Percentiles rank a stretch among this genome's conserved stretches.
Conservation (phyloP, 75 land plant genomes). For the Pinus taeda region DNA sequence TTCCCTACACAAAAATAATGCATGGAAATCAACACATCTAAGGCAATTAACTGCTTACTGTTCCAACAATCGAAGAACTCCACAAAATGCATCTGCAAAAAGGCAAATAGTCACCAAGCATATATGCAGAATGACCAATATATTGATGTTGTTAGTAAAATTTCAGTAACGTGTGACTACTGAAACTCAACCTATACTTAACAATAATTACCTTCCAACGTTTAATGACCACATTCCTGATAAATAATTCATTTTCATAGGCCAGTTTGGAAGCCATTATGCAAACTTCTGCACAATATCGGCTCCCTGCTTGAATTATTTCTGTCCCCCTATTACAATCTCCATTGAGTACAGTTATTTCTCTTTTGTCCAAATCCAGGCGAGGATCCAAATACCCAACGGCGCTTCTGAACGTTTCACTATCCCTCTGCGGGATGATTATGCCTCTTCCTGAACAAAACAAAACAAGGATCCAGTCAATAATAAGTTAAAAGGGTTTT, state of each 20-base stretch:
- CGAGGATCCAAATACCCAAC: too few species aligned
- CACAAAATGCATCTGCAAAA: constrained; percentile 69
- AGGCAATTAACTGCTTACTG: constrained; percentile 24
- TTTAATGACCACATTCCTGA: constrained; percentile 17
- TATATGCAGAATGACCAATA: not conserved
- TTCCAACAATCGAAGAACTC: constrained; percentile 62
- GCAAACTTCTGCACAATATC: constrained; percentile 13
- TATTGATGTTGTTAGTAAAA: not conserved
- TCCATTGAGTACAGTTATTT: too few species aligned
- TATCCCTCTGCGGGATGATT: too few species aligned
- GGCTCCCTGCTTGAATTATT: not conserved
- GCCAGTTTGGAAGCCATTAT: constrained; percentile 54
- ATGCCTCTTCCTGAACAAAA: too few species aligned
- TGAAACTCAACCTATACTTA: not conserved
- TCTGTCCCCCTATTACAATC: too few species aligned
- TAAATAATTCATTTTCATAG: constrained; percentile 28
- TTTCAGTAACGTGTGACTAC: not conserved
- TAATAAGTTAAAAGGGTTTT: too few species aligned
- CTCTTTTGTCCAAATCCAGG: too few species aligned
- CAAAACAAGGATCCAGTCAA: too few species aligned
- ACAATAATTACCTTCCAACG: constrained; percentile 30
- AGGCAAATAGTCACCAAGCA: not conserved
- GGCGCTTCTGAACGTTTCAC: not conserved
- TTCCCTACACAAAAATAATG: too few species aligned
- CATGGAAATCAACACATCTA: too few species aligned